A percentile compares a stretch with the other conserved stretches of the same genome.
phyloP scores from a whole-genome alignment of 371 early-diverging fungal genomes.

The Batrachochytrium dendrobatidis region DNA sequence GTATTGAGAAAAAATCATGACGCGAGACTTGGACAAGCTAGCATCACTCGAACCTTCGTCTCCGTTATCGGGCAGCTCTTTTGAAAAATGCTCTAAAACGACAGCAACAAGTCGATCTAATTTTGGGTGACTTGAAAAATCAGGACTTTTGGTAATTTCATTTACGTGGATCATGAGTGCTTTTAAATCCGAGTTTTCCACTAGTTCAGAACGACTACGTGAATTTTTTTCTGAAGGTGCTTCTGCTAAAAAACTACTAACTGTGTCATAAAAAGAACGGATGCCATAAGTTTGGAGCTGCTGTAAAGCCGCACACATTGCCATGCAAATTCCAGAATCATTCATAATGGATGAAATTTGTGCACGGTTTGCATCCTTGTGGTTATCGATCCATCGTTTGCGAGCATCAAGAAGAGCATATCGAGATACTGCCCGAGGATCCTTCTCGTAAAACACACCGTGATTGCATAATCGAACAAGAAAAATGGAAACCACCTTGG shows the following conservation, averaged over 20 bases:
- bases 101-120: conserved; percentile 56
- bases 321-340: conserved; percentile 39
- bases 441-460: conserved; percentile 37
- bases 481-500: conserved; percentile 32
- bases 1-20: conserved; percentile 84
- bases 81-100: conserved; percentile 60
- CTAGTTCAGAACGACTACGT: conserved; percentile 26
- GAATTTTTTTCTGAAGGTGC: conserved; percentile 17
- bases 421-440: conserved; percentile 36
- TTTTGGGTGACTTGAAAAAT: conserved; percentile 78
- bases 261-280: conserved; percentile 43
- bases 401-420: conserved; percentile 44
- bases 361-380: background rate
- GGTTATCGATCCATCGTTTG: conserved; percentile 25
- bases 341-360: conserved; percentile 15
- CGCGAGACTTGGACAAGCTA: conserved; percentile 43
- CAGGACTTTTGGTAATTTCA: conserved; percentile 28
- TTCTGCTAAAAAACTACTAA: conserved; percentile 33
- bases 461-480: conserved; percentile 40
- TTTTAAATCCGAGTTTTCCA: conserved; percentile 28
- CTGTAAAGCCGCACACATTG: conserved; percentile 47
- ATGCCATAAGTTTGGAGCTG: conserved; percentile 57
- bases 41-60: conserved; percentile 8
- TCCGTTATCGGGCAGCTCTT: conserved; percentile 27
- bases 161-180: conserved; percentile 33